These are phyloP conservation scores for Rhodotorula sphaerocarpa DNA, from an alignment of 768 basidiomycete species.

Conservation along the genomic window DNA sequence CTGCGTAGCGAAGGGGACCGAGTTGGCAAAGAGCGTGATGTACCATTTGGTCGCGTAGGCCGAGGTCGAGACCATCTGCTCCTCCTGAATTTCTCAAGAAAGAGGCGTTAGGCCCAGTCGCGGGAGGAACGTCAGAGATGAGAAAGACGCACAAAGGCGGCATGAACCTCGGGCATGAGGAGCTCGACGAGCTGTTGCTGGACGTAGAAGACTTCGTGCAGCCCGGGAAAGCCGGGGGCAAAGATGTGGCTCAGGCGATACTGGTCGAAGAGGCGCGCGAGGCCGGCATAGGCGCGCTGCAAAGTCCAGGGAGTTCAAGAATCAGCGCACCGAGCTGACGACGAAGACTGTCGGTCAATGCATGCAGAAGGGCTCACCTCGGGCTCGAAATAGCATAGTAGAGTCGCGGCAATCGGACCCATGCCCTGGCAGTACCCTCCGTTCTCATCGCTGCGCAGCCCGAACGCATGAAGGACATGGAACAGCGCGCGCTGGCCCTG, in stretches of 20 bases:
- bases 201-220: constrained; percentile 90
- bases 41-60: constrained; percentile 99
- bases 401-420: constrained; percentile 86
- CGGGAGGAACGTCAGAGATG: no score
- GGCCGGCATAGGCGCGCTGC: constrained; percentile 64
- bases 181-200: constrained; percentile 81
- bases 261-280: constrained; percentile 79
- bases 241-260: constrained; percentile 85
- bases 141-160: constrained; percentile 56
- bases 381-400: constrained; percentile 87
- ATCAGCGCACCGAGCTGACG: not conserved
- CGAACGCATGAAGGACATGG: constrained; percentile 84
- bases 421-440: constrained; percentile 97
- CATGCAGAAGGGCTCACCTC: constrained; percentile 46
- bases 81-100: constrained; percentile 49
- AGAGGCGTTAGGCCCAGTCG: not conserved
- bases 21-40: constrained; percentile 92
- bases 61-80: constrained; percentile 82
- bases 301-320: not conserved
- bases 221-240: constrained; percentile 86
- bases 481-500: constrained; percentile 91
- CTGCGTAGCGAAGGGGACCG: constrained; percentile 90
- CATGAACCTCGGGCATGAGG: constrained; percentile 82
- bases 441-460: constrained; percentile 59
- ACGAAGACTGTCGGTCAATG: constrained; percentile 12